Conservation (phyloP, 2,329 filamentous ascomycete genomes). For the Ambrosiella cleistominuta region DNA sequence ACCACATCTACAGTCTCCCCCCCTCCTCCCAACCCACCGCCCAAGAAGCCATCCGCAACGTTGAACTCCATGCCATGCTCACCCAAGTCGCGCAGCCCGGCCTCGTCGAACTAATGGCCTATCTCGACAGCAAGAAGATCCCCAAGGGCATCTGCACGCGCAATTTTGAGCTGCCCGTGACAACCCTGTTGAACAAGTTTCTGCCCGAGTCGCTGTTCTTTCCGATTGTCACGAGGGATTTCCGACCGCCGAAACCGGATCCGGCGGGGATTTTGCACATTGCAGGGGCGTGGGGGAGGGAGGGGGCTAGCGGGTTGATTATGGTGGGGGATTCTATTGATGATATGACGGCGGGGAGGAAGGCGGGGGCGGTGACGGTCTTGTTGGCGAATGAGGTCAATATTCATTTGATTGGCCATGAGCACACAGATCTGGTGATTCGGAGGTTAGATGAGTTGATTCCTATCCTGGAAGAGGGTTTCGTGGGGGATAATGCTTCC, state of each 20-base stretch:
- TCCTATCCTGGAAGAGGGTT: constrained; percentile 55
- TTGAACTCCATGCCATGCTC: constrained; percentile 69
- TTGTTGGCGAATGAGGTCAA: constrained; percentile 74
- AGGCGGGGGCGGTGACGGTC: constrained; percentile 79
- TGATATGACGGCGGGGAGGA: constrained; percentile 75
- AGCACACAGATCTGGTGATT: constrained; percentile 62
- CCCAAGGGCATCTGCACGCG: constrained; percentile 80
- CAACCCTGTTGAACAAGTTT: constrained; percentile 58
- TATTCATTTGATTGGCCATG: constrained; percentile 46
- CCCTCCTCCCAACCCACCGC: constrained; percentile 41
- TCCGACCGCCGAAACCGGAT: constrained; percentile 67
- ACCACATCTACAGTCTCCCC: constrained; percentile 65
- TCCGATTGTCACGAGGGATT: constrained; percentile 73
- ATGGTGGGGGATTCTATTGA: constrained; percentile 73
- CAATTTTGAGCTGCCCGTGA: constrained; percentile 73
- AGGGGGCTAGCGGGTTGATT: constrained; percentile 31
- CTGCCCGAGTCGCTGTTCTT: constrained; percentile 49
- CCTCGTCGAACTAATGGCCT: constrained; percentile 60
- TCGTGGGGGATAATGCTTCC: constrained; percentile 30
- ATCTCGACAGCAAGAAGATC: constrained; percentile 50
- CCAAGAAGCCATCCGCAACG: constrained; percentile 53
- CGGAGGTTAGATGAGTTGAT: constrained; percentile 58
- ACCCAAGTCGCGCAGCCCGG: constrained; percentile 69
- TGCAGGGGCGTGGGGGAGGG: constrained; percentile 55
- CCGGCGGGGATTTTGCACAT: constrained; percentile 82